These are phyloP conservation scores for Fusarium veterinarium DNA, from an alignment of 2,329 filamentous ascomycete genomes.

Conservation along the genomic window DNA sequence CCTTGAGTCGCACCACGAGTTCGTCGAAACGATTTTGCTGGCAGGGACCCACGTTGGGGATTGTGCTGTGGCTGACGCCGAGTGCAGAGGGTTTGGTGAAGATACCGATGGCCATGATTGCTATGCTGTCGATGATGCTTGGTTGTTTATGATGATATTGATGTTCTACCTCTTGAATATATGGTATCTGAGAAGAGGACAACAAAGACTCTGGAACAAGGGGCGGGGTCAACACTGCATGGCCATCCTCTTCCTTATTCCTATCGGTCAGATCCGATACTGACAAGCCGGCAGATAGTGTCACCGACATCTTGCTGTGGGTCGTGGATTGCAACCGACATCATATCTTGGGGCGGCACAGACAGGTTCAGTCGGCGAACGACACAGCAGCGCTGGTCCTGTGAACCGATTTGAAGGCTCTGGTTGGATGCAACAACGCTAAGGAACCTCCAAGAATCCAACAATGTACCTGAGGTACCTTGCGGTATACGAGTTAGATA, in stretches of 20 bases:
- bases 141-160: conserved; percentile 20
- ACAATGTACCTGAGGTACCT: conserved; percentile 8
- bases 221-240: conserved; percentile 41
- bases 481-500: conserved; percentile 16
- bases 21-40: conserved; percentile 68
- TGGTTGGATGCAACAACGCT: conserved; percentile 47
- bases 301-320: conserved; percentile 46
- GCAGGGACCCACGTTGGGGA: conserved; percentile 39
- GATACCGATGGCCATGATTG: conserved; percentile 52
- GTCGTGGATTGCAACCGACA: conserved; percentile 36
- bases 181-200: conserved; percentile 32
- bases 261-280: conserved; percentile 42
- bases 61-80: conserved; percentile 26
- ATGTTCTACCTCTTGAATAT: conserved; percentile 15
- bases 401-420: conserved; percentile 39
- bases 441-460: conserved; percentile 30
- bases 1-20: conserved; percentile 79
- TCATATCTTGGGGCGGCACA: conserved; percentile 27
- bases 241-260: conserved; percentile 36
- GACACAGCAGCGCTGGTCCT: conserved; percentile 32
- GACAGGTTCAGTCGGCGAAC: conserved; percentile 39
- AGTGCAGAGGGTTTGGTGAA: conserved; percentile 41
- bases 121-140: conserved; percentile 23
- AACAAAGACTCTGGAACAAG: conserved; percentile 40
- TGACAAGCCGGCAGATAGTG: conserved; percentile 46